Base-by-base conservation (phyloP, 2,329 filamentous ascomycete genomes). In the Exophiala spinifera region DNA sequence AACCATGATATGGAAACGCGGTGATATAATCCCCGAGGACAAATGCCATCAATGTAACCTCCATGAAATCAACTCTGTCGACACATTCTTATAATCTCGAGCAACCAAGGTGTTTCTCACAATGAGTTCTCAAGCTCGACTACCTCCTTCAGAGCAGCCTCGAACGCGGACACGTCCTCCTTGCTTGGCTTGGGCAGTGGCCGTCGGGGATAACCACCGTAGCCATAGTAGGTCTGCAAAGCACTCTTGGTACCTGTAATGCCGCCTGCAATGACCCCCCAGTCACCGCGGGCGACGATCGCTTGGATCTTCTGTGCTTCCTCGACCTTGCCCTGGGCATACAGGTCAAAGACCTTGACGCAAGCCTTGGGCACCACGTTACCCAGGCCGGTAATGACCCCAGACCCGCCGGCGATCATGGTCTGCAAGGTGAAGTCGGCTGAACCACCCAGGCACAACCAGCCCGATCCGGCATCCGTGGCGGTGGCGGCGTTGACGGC, bases 361-460 rank as follows among this genome's bases (percentile, higher is more conserved):
- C 85, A 87, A 3, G 84, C 74, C 64, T 80, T 84, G 28, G 86
- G 87, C 1, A 83, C 79, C 42, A 91, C 75, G 68, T 91, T 91
- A 25, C 80, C 88, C 51, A 87, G 76, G 11, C 87, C 88, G 13
- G 82, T 84, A 59, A 91, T 86, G 64, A 88, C 80, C 31, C 88
- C 87, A 53, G 85, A 81, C 2, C 84, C 87, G 20, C 87, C 87
- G 3, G 83, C 85, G 40, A 87, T 77, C 36, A 89, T 70, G 1
- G 84, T 84, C 68, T 89, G 87, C 11, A 90, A 71, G 11, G 83
- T 85, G 69, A 89, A 89, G 72, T 91, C 87, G 49, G 85, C 85
- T 46, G 83, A 86, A 51, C 88, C 87, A 39, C 85, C 87, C 64
- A 87, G 81, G 55, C 85, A 86, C 66, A 87, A 77, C 74, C 90